phyloP scores from a whole-genome alignment of 768 basidiomycete genomes.

The Termitomyces sp. region DNA sequence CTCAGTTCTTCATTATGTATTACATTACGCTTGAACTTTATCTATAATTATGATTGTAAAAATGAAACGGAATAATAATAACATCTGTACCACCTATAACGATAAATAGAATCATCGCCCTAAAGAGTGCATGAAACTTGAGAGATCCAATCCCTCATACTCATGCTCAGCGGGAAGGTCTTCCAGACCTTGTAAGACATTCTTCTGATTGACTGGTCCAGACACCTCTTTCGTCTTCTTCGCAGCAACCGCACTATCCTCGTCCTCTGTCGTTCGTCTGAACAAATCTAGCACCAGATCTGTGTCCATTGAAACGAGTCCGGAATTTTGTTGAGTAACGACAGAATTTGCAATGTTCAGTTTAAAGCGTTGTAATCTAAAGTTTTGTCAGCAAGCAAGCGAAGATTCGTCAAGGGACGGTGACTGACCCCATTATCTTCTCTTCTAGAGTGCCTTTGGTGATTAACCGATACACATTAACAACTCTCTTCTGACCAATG shows the following conservation, averaged over 20 bases:
- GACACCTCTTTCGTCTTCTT: conserved; percentile 48
- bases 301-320: conserved; percentile 92
- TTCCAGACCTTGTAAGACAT: conserved; percentile 82
- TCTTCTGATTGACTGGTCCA: conserved; percentile 70
- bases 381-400: conserved; percentile 3
- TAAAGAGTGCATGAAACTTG: conserved; percentile 85
- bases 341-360: conserved; percentile 96
- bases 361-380: conserved; percentile 95
- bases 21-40: background rate
- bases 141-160: conserved; percentile 82
- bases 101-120: conserved; percentile 33
- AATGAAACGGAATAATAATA: conserved; percentile 1
- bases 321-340: conserved; percentile 96
- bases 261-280: conserved; percentile 75
- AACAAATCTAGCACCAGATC: conserved; percentile 96
- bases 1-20: background rate
- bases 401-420: background rate
- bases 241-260: conserved; percentile 47
- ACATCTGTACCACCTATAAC: background rate
- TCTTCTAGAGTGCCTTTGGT: conserved; percentile 97
- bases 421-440: conserved; percentile 97
- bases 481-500: conserved; percentile 97
- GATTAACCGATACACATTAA: conserved; percentile 96
- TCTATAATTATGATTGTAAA: background rate
- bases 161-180: conserved; percentile 92